Evolutionary conservation across 139 green algal species (phyloP).

Genomic region (Coelastrella sp.): DNA sequence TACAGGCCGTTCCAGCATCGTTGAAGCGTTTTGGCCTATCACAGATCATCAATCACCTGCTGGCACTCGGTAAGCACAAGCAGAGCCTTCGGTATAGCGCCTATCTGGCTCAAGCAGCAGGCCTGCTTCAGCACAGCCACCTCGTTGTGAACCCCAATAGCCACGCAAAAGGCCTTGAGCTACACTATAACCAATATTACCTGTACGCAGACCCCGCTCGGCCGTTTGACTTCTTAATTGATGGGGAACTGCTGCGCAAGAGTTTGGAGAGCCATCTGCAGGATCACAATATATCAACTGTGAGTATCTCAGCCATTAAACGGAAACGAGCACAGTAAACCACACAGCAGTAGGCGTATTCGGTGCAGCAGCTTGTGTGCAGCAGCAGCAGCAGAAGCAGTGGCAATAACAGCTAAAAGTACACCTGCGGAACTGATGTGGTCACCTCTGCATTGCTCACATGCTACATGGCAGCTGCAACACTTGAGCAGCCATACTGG

Average conservation of each 20-base stretch:
- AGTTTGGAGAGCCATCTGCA: constrained; percentile 87
- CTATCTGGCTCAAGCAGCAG: background rate
- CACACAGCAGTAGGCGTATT: no score
- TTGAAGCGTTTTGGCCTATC: constrained; percentile 95
- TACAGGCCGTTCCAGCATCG: constrained; percentile 86
- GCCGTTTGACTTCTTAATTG: constrained; percentile 97
- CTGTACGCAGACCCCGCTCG: constrained; percentile 73
- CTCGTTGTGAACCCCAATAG: no score
- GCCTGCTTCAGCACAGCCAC: background rate
- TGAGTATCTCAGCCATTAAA: constrained; percentile 42
- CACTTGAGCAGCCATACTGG: no score
- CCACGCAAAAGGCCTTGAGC: no score
- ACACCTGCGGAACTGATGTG: no score
- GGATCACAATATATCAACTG: constrained; percentile 81
- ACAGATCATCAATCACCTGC: constrained; percentile 97
- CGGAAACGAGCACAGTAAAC: no score
- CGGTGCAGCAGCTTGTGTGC: background rate
- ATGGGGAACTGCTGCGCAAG: constrained; percentile 88
- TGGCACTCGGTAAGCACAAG: constrained; percentile 79
- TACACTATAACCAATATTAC: no score
- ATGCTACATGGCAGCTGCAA: no score
- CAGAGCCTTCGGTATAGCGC: background rate
- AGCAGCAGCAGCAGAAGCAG: background rate
- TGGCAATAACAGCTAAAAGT: no score
- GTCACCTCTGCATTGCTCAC: no score